Percentiles rank a stretch among this genome's conserved stretches.
These are phyloP conservation scores for Ramichloridium luteum DNA, from an alignment of 2,329 filamentous ascomycete species.

Conservation along the genomic window DNA sequence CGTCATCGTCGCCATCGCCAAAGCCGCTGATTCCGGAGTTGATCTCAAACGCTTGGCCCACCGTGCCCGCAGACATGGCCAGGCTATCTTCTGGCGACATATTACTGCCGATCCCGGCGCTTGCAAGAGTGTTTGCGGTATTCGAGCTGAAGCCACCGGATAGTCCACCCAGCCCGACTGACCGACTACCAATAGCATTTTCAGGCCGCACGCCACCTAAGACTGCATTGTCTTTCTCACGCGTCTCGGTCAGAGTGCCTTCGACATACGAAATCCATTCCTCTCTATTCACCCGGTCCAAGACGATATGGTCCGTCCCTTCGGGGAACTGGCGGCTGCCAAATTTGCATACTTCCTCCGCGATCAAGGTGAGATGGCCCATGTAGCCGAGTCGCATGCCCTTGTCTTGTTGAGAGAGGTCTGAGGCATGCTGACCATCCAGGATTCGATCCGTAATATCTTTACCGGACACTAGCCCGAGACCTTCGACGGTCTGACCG, in stretches of 20 bases:
- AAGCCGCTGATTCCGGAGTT: conserved; percentile 55
- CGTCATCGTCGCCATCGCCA: conserved; percentile 91
- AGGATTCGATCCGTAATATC: conserved; percentile 86
- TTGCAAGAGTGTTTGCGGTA: conserved; percentile 50
- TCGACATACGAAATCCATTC: conserved; percentile 95
- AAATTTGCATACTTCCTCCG: conserved; percentile 97
- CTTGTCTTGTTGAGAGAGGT: conserved; percentile 68
- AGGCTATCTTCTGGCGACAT: conserved; percentile 21
- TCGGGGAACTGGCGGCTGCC: conserved; percentile 88
- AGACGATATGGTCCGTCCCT: conserved; percentile 66
- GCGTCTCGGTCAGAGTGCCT: conserved; percentile 79
- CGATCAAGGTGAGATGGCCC: conserved; percentile 92
- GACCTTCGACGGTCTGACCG: conserved; percentile 11
- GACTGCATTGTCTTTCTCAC: conserved; percentile 96
- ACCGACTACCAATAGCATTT: conserved; percentile 66
- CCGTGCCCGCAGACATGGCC: conserved; percentile 23
- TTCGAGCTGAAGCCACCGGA: conserved; percentile 40
- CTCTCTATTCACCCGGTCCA: conserved; percentile 77
- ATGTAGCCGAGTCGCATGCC: conserved; percentile 95
- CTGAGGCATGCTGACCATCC: conserved; percentile 74
- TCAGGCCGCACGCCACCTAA: conserved; percentile 90
- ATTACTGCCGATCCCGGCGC: conserved; percentile 56
- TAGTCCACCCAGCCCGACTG: conserved; percentile 25
- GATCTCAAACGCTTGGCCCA: conserved; percentile 24
- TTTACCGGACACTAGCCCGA: conserved; percentile 49